Conservation (phyloP, 495 filamentous ascomycete species). For the Clohesyomyces aquaticus region DNA sequence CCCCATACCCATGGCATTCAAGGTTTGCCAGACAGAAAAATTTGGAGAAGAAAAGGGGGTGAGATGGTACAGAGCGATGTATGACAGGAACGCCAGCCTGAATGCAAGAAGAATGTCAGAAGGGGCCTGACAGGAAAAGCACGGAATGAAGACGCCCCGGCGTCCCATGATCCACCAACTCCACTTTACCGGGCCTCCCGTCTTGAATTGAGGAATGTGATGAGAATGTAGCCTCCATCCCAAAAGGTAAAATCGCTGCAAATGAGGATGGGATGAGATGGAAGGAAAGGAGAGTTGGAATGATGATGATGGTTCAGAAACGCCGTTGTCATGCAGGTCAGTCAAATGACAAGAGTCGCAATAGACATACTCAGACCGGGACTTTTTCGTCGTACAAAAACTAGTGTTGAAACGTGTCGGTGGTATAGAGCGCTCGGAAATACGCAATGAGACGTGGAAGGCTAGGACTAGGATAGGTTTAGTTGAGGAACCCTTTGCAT, state of each 20-base stretch:
- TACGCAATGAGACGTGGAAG: background rate
- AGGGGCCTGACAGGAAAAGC: background rate
- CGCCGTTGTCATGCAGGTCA: background rate
- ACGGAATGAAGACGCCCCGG: background rate
- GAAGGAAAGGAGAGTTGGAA: background rate
- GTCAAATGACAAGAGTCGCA: background rate
- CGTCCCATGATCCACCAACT: no score
- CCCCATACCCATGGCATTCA: background rate
- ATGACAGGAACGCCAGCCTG: background rate
- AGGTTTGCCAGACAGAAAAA: background rate
- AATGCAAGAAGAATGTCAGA: background rate
- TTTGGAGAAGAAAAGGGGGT: background rate
- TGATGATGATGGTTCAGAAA: background rate
- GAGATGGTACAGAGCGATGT: background rate
- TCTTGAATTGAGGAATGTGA: background rate
- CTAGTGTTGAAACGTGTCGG: background rate
- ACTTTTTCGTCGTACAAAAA: background rate
- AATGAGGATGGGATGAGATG: background rate
- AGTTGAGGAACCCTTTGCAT: constrained; percentile 99
- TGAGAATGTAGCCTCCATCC: no score
- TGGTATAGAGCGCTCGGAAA: background rate
- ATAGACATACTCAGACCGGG: background rate
- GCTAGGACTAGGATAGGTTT: constrained; percentile 39
- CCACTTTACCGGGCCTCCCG: background rate
- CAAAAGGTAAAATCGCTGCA: background rate